Evolutionary conservation across 179 eudicot genomes (phyloP).

Genomic region (Drosera spatulata): DNA sequence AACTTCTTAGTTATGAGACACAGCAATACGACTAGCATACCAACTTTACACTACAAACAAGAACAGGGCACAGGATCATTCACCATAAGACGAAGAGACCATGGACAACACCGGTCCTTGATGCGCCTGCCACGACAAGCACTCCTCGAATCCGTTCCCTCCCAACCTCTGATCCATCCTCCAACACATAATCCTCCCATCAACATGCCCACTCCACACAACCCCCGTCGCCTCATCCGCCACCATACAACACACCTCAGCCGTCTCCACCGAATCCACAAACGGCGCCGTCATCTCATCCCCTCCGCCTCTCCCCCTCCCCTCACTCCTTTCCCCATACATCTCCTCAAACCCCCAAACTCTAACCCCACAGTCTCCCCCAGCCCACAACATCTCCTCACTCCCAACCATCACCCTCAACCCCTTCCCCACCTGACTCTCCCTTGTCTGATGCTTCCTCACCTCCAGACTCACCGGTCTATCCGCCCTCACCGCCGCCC

Average conservation of each 20-base stretch:
- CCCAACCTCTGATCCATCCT: slow-evolving; percentile 31
- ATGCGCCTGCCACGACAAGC: slow-evolving; percentile 84
- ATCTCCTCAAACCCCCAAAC: slow-evolving; percentile 51
- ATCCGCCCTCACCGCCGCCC: slow-evolving; percentile 31
- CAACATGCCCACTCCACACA: slow-evolving; percentile 86
- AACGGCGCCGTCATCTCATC: slow-evolving; percentile 59
- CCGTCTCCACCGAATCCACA: slow-evolving; percentile 23
- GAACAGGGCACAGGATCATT: too few species aligned
- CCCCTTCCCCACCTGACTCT: slow-evolving; percentile 40
- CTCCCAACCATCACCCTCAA: slow-evolving; percentile 34
- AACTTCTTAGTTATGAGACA: too few species aligned
- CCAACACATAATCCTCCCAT: slow-evolving; percentile 83
- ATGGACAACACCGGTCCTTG: slow-evolving; percentile 61
- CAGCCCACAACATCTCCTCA: slow-evolving; percentile 62
- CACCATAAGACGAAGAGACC: slow-evolving; percentile 63
- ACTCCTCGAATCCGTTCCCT: slow-evolving; percentile 37
- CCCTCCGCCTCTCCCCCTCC: slow-evolving; percentile 16
- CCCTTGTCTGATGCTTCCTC: slow-evolving; percentile 51
- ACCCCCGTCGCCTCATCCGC: slow-evolving; percentile 48
- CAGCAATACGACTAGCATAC: too few species aligned
- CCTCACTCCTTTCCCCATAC: slow-evolving; percentile 19
- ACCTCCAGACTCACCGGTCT: slow-evolving; percentile 55
- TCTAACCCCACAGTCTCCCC: slow-evolving; percentile 60
- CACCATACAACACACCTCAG: slow-evolving; percentile 45
- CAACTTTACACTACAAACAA: too few species aligned